A percentile compares a stretch with the other conserved stretches of the same genome.
phyloP scores from a whole-genome alignment of 2,329 filamentous ascomycete species.

The Thielaviopsis punctulata region DNA sequence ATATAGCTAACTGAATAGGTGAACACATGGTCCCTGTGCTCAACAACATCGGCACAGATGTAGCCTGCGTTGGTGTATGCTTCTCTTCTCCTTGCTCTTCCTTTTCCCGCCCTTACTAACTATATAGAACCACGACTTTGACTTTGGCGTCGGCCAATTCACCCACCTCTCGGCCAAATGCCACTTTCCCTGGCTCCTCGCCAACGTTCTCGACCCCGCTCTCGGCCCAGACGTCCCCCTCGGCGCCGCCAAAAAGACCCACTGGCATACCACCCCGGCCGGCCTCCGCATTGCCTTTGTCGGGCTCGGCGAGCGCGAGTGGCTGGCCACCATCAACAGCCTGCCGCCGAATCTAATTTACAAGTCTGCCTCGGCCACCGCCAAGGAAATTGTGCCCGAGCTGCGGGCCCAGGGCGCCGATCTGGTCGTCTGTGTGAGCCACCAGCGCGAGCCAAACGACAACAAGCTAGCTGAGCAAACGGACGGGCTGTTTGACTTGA shows the following conservation, averaged over 20 bases:
- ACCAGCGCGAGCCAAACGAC: constrained; percentile 80
- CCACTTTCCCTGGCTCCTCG: constrained; percentile 75
- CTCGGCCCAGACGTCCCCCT: constrained; percentile 60
- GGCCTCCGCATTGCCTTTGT: constrained; percentile 76
- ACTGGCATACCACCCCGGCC: constrained; percentile 63
- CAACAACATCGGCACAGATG: constrained; percentile 60
- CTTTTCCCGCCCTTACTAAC: background rate
- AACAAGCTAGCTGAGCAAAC: constrained; percentile 65
- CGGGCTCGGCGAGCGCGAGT: constrained; percentile 73
- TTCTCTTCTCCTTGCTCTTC: constrained; percentile 9
- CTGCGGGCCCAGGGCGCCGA: constrained; percentile 65
- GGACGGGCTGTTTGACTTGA: constrained; percentile 61
- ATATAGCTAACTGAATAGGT: constrained; percentile 22
- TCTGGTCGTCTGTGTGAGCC: constrained; percentile 65
- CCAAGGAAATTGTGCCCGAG: constrained; percentile 54
- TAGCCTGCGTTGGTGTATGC: constrained; percentile 65
- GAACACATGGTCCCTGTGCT: constrained; percentile 78
- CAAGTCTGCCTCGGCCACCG: constrained; percentile 59
- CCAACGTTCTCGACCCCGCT: constrained; percentile 73
- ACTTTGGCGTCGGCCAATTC: constrained; percentile 77
- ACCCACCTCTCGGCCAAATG: constrained; percentile 55
- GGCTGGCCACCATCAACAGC: constrained; percentile 76
- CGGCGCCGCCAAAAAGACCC: constrained; percentile 56
- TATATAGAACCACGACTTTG: constrained; percentile 68
- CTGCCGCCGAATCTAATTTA: constrained; percentile 71